These are phyloP conservation scores for Aspergillus heteromorphus DNA, from an alignment of 495 filamentous ascomycete species.

Conservation along the genomic window DNA sequence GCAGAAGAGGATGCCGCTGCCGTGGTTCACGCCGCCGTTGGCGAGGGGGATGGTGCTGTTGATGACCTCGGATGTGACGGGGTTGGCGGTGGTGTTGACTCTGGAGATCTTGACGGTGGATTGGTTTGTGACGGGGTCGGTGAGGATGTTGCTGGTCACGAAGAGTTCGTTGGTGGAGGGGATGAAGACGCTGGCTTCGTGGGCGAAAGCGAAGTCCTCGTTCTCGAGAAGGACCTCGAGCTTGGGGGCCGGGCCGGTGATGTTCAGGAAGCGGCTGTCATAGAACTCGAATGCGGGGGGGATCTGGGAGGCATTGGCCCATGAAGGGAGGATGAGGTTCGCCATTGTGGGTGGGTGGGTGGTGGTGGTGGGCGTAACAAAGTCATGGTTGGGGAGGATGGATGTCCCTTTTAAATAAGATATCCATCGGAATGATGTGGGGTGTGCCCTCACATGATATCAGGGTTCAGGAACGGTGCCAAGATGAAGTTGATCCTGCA, in stretches of 20 bases:
- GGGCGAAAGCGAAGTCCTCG: conserved; percentile 45
- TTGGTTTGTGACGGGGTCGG: conserved; percentile 23
- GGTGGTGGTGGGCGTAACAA: too few relatives aligned
- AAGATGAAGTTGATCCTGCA: too few relatives aligned
- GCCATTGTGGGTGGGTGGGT: neutral
- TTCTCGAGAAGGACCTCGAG: conserved; percentile 34
- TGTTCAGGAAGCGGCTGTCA: conserved; percentile 30
- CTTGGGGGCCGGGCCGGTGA: conserved; percentile 32
- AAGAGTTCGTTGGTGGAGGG: conserved; percentile 49
- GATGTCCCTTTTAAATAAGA: too few relatives aligned
- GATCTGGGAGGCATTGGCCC: conserved; percentile 1
- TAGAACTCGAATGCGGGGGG: conserved; percentile 24
- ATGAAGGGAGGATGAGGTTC: neutral
- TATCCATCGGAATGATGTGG: too few relatives aligned
- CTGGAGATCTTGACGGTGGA: conserved; percentile 36
- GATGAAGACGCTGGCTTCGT: conserved; percentile 58
- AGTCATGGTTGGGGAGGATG: too few relatives aligned
- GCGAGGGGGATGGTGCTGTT: conserved; percentile 46
- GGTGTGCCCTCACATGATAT: too few relatives aligned
- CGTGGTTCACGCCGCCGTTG: conserved; percentile 49
- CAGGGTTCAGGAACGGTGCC: too few relatives aligned
- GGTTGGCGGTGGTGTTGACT: conserved; percentile 23
- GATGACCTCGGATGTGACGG: conserved; percentile 31
- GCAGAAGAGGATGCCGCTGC: conserved; percentile 40
- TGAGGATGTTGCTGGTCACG: conserved; percentile 50